Base-by-base conservation (phyloP, 768 basidiomycete genomes). In the Boletus rubescentipes region DNA sequence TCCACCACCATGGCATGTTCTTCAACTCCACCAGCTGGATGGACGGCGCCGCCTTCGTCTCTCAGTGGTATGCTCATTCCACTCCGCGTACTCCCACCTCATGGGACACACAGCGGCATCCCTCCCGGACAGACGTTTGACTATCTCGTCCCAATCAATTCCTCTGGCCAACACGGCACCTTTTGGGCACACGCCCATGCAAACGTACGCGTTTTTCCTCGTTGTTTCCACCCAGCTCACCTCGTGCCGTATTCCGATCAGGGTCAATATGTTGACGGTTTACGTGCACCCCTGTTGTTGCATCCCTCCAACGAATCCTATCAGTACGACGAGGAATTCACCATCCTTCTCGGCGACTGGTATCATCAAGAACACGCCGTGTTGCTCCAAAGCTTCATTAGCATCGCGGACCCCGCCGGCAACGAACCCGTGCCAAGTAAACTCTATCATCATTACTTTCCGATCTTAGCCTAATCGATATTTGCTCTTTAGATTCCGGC, bases 1-100 rank as follows among this genome's bases (percentile, higher is more conserved):
- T 98, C 15, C 96, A 98, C 69, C 89, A 95, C 66, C 95, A 97
- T 72, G 96, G 96, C 58, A 91, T 96, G 87, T 93, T 85, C 74
- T 93, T 97, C 78, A 95, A 94, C 68, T 79, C 82, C 2, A 80
- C 89, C 0, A 81, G 83, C 16, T 97, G 90, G 85, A 87, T 86
- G 77, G 96, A 98, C 69, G 96, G 96, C 35, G 93, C 96, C 0
- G 70, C 81, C 31, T 83, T 79, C 7, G 84, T 93, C 36, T 81
- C 88, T 0, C 91, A 98, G 75, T 98, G 93, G 91, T 89, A 67
- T 45, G 49, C 8, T 3, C 14, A n/a, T n/a, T n/a, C n/a, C n/a
- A n/a, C n/a, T n/a, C n/a, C n/a, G n/a, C 18, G 4, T 2, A 1
- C 1, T 2, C 4, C 9, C 30, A 14, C 34, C 12, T 37, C 1